Conservation (phyloP, 2,329 filamentous ascomycete species). For the Colletotrichum liaoningense region DNA sequence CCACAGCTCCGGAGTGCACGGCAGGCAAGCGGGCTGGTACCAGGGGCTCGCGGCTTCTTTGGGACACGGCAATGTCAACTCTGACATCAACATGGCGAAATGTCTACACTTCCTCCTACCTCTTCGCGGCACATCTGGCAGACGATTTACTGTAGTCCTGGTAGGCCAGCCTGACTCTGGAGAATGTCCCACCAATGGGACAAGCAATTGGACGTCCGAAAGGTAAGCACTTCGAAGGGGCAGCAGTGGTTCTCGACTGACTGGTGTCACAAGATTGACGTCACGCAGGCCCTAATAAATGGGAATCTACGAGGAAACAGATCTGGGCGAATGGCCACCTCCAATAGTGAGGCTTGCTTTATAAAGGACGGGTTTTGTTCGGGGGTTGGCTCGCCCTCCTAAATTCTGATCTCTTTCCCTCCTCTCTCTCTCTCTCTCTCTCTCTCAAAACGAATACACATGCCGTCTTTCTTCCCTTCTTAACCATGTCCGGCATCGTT, state of each 20-base stretch:
- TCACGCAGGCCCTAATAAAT: not conserved
- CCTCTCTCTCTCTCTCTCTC: not conserved
- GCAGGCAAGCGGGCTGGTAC: not conserved
- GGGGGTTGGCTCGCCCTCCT: not conserved
- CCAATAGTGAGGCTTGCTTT: not conserved
- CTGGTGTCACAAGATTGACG: conserved; percentile 24
- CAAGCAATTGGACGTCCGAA: not conserved
- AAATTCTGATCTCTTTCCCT: not conserved
- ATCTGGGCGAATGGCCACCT: not conserved
- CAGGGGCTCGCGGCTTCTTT: not conserved
- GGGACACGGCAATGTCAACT: conserved; percentile 25
- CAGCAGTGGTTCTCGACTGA: not conserved
- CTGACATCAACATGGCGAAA: conserved; percentile 37
- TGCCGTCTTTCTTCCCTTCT: not conserved
- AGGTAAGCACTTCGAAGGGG: not conserved
- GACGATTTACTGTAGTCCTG: not conserved
- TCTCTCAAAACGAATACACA: not conserved
- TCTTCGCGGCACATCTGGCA: not conserved
- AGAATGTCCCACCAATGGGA: conserved; percentile 11
- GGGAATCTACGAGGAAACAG: not conserved
- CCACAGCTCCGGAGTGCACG: conserved; percentile 22
- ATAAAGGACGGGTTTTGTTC: not conserved
- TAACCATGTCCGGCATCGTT: conserved; percentile 38
- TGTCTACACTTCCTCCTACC: conserved; percentile 14
- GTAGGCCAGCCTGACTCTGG: not conserved